Evolutionary conservation across 345 rosid genomes (phyloP), one percentile per base, ranked within the genome.

Genomic region (thale cress (Arabidopsis thaliana)): DNA sequence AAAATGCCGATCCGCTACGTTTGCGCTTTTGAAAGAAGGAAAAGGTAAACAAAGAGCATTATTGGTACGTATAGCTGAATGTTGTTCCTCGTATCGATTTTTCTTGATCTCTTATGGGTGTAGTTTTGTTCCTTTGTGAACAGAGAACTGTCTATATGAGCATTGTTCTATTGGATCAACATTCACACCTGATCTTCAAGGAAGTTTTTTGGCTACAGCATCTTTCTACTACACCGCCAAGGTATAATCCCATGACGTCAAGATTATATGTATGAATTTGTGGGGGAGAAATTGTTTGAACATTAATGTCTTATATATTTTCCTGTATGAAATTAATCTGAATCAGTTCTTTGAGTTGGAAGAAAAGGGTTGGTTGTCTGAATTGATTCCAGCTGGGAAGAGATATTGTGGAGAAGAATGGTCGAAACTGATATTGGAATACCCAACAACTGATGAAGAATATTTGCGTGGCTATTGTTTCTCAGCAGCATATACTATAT

Each of bases 401-500:
- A 81, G 55, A 49, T 89, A 87, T 69, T 93, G 98, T 63, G 90
- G 81, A 72, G 88, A 91, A 70, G 94, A 91, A 68, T 93, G 98
- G 98, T 85, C 87, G 4, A 80, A 64, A 13, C 52, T 93, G 75
- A 91, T 76, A 82, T 80, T 41, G 80, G 83, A 82, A 72, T 83
- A 91, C 65, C 83, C 78, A 25, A 78, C 84, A 30, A 70, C 84
- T 12, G 67, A 84, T 63, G 94, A 83, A 41, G 84, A 89, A 59
- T 89, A 85, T 79, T 67, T 91, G 69, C 62, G 67, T 76, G 83
- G 66, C 22, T 93, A 87, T 79, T 91, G 98, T 81, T 93, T 93
- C 85, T 89, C 96, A 57, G 86, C 94, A 42, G 96, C 98, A 37
- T 93, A 91, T 77, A 91, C 85, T 16, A 42, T 88, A 55, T 91